phyloP scores from a whole-genome alignment of 768 basidiomycete genomes.

The Kockovaella imperatae region DNA sequence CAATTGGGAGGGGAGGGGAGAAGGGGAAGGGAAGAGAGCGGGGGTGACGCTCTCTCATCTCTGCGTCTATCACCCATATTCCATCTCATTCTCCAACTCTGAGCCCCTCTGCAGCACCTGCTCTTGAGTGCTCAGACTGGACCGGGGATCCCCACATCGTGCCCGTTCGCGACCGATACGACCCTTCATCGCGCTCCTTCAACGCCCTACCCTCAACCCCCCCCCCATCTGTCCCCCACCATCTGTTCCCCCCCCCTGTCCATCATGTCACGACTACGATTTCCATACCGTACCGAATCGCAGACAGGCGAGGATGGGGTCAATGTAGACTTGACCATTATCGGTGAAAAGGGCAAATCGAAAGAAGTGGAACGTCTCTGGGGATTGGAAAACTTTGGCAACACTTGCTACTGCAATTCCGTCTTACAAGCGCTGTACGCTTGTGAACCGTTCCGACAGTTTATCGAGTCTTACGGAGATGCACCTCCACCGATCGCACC shows the following conservation, averaged over 20 bases:
- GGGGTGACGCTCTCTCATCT: too few relatives aligned
- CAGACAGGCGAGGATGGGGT: neutral
- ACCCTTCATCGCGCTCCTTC: too few relatives aligned
- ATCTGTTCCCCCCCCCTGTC: neutral
- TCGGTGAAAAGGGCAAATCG: conserved; percentile 11
- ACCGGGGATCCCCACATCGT: too few relatives aligned
- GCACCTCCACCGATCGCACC: conserved; percentile 52
- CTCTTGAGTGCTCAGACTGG: too few relatives aligned
- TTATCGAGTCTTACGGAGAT: conserved; percentile 55
- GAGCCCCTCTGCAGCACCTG: too few relatives aligned
- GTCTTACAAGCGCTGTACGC: conserved; percentile 95
- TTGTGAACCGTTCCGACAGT: conserved; percentile 84
- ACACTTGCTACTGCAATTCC: conserved; percentile 99
- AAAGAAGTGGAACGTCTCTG: conserved; percentile 50
- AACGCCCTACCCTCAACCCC: too few relatives aligned
- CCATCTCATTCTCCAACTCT: too few relatives aligned
- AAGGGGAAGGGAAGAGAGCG: too few relatives aligned
- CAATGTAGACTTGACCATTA: neutral
- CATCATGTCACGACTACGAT: conserved; percentile 10
- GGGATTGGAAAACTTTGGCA: conserved; percentile 97
- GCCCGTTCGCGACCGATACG: too few relatives aligned
- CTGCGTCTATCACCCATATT: too few relatives aligned
- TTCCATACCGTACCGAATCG: conserved; percentile 9
- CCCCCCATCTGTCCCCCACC: too few relatives aligned
- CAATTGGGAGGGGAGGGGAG: too few relatives aligned